Evolutionary conservation across 345 rosid species (phyloP), one percentile per base, ranked within the genome.

Genomic region (Erucastrum elatum): DNA sequence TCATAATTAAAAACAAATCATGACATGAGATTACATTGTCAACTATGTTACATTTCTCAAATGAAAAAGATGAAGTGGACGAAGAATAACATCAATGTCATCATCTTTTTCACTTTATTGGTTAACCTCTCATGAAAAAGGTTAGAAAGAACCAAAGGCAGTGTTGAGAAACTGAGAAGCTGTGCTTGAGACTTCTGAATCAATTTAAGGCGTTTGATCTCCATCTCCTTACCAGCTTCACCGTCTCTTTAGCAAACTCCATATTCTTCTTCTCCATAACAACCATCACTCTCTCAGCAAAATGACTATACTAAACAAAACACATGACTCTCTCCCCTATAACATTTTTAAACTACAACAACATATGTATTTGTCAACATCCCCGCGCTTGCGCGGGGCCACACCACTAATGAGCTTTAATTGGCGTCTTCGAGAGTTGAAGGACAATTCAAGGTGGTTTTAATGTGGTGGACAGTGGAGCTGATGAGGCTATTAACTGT

Each of bases 381-480:
- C n/a, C n/a, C n/a, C n/a, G n/a, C n/a, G n/a, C n/a, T n/a, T n/a
- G n/a, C n/a, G n/a, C n/a, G n/a, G n/a, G n/a, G n/a, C n/a, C n/a
- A n/a, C n/a, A n/a, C n/a, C n/a, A n/a, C n/a, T n/a, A n/a, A n/a
- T n/a, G n/a, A n/a, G n/a, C n/a, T n/a, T n/a, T n/a, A n/a, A n/a
- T n/a, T n/a, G n/a, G n/a, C n/a, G n/a, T n/a, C n/a, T n/a, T n/a
- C n/a, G n/a, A n/a, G n/a, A n/a, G n/a, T n/a, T n/a, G n/a, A n/a
- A n/a, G n/a, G n/a, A n/a, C n/a, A n/a, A n/a, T n/a, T n/a, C n/a
- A n/a, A n/a, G n/a, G n/a, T n/a, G n/a, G n/a, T 87, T 84, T 93
- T 94, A 85, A 94, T 94, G 85, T 92, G 98, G 83, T 92, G 98
- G 85, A 94, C 91, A 61, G 97, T 94, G 15, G 88, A 86, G 73